Evolutionary conservation across 2,329 filamentous ascomycete genomes (phyloP), one percentile per base, ranked within the genome.

Genomic region (Lachnellula arida): DNA sequence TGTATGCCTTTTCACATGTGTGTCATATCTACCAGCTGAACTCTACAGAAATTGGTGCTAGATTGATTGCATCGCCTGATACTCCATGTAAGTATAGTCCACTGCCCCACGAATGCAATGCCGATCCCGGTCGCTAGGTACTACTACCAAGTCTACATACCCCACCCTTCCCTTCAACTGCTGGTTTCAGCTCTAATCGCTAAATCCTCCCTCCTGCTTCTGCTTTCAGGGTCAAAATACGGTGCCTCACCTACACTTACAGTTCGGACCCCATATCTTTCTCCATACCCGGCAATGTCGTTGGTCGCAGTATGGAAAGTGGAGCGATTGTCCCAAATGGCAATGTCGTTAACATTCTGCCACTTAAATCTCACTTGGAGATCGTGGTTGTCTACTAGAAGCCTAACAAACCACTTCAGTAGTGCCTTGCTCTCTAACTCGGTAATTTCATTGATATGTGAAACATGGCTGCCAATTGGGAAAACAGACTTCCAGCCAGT

Each of bases 261-360:
- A 12, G 76, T 70, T 52, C 79, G 61, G 51, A 78, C 70, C 34
- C 76, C 73, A 59, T 68, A 67, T 57, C 80, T 68, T 56, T 74
- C 70, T 3, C 78, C 78, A 35, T 74, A 69, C 5, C 71, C 72
- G 5, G 74, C 71, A 56, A 79, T 80, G 59, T 82, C 80, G 40
- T 74, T 78, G 1, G 78, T 82, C 0, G 78, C 78, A n/a, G 74
- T 74, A 61, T 82, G 80, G 70, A 76, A 81, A 19, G 72, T 75
- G 60, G 73, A 75, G n/a, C 79, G 66, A 57, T 82, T 82, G 60
- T 82, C 80, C 80, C 80, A 83, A 59, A 82, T 81, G 0, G 78
- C 73, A 51, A 70, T 54, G 54, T 72, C 70, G 50, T 71, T 68
- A 11, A 54, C 42, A 49, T 65, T 61, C 59, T 67, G 60, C 70